These are phyloP conservation scores for Lasiosphaeris hirsuta DNA, from an alignment of 495 filamentous ascomycete genomes.

Conservation along the genomic window DNA sequence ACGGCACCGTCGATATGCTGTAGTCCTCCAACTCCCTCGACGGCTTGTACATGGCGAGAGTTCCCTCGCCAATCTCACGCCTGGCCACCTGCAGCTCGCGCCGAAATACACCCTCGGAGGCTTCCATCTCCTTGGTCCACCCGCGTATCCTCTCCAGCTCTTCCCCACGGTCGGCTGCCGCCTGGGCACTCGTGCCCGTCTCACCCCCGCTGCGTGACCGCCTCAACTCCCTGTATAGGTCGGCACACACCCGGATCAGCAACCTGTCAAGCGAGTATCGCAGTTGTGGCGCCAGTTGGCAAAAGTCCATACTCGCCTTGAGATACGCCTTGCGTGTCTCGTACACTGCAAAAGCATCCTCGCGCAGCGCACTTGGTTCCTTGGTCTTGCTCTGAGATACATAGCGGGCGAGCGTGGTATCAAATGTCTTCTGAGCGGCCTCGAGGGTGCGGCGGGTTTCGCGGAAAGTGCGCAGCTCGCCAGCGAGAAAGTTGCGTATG, in stretches of 20 bases:
- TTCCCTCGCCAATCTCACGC: conserved; percentile 77
- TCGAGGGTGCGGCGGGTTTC: conserved; percentile 74
- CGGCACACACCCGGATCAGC: conserved; percentile 77
- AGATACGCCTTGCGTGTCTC: conserved; percentile 90
- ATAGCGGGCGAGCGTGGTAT: conserved; percentile 75
- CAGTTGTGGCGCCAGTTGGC: conserved; percentile 77
- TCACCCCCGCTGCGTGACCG: conserved; percentile 1
- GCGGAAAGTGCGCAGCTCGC: conserved; percentile 60
- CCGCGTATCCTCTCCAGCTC: conserved; percentile 90
- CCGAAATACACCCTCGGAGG: conserved; percentile 70
- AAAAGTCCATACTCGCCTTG: conserved; percentile 90
- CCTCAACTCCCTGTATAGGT: conserved; percentile 79
- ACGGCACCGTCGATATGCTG: conserved; percentile 78
- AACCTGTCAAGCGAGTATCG: conserved; percentile 77
- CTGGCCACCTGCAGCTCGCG: conserved; percentile 74
- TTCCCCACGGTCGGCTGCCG: conserved; percentile 57
- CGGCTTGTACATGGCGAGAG: conserved; percentile 66
- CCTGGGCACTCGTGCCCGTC: conserved; percentile 4
- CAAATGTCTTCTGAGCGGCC: conserved; percentile 76
- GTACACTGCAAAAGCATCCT: conserved; percentile 94
- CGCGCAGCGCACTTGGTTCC: conserved; percentile 82
- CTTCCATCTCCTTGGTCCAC: conserved; percentile 92
- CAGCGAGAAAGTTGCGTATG: conserved; percentile 67
- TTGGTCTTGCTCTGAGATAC: conserved; percentile 84
- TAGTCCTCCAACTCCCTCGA: conserved; percentile 94